Conservation (phyloP, 1,284 basidiomycete species). For the Erythrobasidium hasegawianum region DNA sequence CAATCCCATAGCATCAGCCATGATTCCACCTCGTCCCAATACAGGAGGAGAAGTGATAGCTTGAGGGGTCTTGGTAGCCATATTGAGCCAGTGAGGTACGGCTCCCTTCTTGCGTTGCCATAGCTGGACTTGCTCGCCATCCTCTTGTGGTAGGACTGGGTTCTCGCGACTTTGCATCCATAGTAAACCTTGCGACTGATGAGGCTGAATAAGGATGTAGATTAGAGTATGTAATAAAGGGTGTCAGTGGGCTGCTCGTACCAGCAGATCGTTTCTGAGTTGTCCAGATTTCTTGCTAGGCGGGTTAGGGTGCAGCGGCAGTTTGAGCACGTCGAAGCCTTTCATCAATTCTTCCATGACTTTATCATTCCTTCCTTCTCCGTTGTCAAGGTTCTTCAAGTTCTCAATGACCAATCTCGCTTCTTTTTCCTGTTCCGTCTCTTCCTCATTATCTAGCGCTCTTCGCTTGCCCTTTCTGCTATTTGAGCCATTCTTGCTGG, state of each 20-base stretch:
- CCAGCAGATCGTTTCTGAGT: slow-evolving; percentile 24
- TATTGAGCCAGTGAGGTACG: slow-evolving; percentile 52
- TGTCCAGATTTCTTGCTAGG: slow-evolving; percentile 13
- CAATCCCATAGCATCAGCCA: slow-evolving; percentile 50
- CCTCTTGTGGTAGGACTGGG: slow-evolving; percentile 61
- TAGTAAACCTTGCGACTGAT: slow-evolving; percentile 44
- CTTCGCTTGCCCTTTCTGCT: slow-evolving; percentile 3
- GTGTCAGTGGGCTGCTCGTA: background rate
- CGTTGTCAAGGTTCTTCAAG: slow-evolving; percentile 23
- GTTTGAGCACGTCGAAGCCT: slow-evolving; percentile 21
- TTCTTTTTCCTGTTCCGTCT: slow-evolving; percentile 23
- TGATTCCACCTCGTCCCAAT: slow-evolving; percentile 75
- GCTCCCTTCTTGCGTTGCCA: slow-evolving; percentile 60
- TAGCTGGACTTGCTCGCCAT: slow-evolving; percentile 75
- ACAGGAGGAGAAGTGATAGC: slow-evolving; percentile 55
- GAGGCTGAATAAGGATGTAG: slow-evolving; percentile 7
- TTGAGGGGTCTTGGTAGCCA: slow-evolving; percentile 75
- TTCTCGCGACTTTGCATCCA: slow-evolving; percentile 58
- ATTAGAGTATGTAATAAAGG: background rate
- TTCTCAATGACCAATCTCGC: slow-evolving; percentile 16
- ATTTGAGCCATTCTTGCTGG: slow-evolving; percentile 1
- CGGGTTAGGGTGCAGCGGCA: slow-evolving; percentile 24
- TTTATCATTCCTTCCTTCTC: slow-evolving; percentile 10
- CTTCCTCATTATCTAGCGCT: background rate
- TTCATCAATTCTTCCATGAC: slow-evolving; percentile 21